These are phyloP conservation scores for Cladorrhinum sp. DNA, from an alignment of 2,329 filamentous ascomycete species.

Conservation along the genomic window DNA sequence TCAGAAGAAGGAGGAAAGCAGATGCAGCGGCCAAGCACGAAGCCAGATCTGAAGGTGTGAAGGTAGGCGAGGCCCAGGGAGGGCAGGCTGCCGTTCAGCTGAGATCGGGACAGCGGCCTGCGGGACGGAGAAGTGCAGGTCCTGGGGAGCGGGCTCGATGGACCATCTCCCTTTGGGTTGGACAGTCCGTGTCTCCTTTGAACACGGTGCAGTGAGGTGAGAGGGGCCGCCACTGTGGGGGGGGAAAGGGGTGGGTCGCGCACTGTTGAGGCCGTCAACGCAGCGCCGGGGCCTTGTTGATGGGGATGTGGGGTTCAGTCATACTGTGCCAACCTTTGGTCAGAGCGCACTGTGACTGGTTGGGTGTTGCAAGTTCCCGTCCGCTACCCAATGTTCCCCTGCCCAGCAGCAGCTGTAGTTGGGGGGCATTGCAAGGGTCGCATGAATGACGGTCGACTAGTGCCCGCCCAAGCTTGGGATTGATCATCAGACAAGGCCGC, in stretches of 20 bases:
- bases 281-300: not conserved
- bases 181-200: not conserved
- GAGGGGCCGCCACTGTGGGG: not conserved
- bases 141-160: too few species aligned
- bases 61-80: conserved; percentile 8
- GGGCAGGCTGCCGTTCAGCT: conserved; percentile 22
- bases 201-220: conserved; percentile 2
- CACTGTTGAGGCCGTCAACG: too few species aligned
- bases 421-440: conserved; percentile 4
- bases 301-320: not conserved
- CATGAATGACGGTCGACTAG: conserved; percentile 5
- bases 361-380: not conserved
- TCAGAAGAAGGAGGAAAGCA: not conserved
- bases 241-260: not conserved
- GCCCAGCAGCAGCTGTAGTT: not conserved
- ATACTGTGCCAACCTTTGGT: not conserved
- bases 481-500: not conserved
- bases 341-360: not conserved
- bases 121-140: conserved; percentile 6
- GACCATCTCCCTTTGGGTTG: not conserved
- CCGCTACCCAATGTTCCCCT: not conserved
- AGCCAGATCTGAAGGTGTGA: not conserved
- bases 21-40: too few species aligned
- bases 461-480: conserved; percentile 1
- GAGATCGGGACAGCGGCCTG: conserved; percentile 13